Evolutionary conservation across 1,284 basidiomycete species (phyloP), one percentile per base, ranked within the genome.

Genomic region (Moesziomyces globuligerus): DNA sequence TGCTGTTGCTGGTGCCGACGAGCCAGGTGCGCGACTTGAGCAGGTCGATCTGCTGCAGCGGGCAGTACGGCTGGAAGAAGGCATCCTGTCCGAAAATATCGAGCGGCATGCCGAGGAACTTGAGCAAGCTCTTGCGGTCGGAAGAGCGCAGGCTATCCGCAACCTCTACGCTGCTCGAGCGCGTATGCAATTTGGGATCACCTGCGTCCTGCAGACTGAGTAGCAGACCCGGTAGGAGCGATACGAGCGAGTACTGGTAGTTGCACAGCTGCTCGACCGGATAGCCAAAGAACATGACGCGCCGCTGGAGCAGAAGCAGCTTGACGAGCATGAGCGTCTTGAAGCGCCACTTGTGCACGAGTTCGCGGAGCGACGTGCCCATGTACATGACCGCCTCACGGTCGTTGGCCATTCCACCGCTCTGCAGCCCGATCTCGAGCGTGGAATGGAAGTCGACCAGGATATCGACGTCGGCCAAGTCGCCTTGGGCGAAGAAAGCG

Each of bases 41-140:
- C 84, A 94, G 88, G 72, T 98, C 95, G 17, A 97, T 86, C 83
- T 99, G 94, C 83, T 99, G 95, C 8, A 99, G 83, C 0, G 95
- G 95, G 21, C 98, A 86, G 83, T 98, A 99, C 1, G 95, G 96
- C 83, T 99, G 95, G 85, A 98, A 99, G 85, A 98, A 94, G 2
- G 93, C 87, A 71, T 93, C 92, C 51, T 81, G 55, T 38, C 84
- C 83, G 62, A 85, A 85, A 18, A 85, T 60, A 77, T 94, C 90
- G 15, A 97, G 85, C 3, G 93, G 95, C 24, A 98, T 85, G 21
- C 95, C 96, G 79, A 94, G 88, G 82, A 92, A 99, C 10, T 91
- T 87, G 83, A 96, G 86, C 86, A 99, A 87, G 80, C 93, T 95
- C 80, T 90, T 90, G 50, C 90, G 89, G 84, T 98, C 94, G 15